Conservation (phyloP, 768 basidiomycete species). For the Suillus americanus region DNA sequence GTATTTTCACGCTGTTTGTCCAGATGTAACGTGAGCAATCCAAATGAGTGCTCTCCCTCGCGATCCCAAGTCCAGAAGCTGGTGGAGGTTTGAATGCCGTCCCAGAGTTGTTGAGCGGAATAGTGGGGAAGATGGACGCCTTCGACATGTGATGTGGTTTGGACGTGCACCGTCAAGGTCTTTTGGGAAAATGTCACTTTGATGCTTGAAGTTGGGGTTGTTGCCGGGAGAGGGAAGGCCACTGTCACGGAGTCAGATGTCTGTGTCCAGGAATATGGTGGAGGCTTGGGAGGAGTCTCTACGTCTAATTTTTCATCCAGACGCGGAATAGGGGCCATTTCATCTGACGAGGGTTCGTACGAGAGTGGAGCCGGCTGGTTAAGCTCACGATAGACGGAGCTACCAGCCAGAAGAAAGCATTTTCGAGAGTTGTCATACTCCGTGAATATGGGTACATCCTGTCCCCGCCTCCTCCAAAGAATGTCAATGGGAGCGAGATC, state of each 20-base stretch:
- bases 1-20: conserved; percentile 84
- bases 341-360: conserved; percentile 63
- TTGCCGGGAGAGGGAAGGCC: conserved; percentile 79
- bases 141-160: conserved; percentile 30
- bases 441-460: conserved; percentile 65
- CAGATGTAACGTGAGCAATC: conserved; percentile 78
- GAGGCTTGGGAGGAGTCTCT: conserved; percentile 48
- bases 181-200: conserved; percentile 63
- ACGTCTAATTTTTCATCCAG: conserved; percentile 54
- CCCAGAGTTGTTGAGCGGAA: conserved; percentile 73
- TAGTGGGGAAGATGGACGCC: conserved; percentile 54
- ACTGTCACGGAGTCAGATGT: conserved; percentile 80
- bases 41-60: conserved; percentile 64
- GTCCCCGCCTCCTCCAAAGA: conserved; percentile 69
- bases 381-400: conserved; percentile 51
- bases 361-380: conserved; percentile 30
- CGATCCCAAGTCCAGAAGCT: conserved; percentile 94
- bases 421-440: conserved; percentile 45
- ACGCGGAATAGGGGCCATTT: conserved; percentile 69
- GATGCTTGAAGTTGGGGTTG: conserved; percentile 61
- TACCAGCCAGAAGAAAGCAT: conserved; percentile 58
- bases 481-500: conserved; percentile 45
- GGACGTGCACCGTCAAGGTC: conserved; percentile 65
- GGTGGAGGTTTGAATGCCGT: conserved; percentile 67
- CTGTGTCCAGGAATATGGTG: conserved; percentile 94